phyloP scores from a whole-genome alignment of 1,139 yeast genomes.

The Kodamaea sp. region DNA sequence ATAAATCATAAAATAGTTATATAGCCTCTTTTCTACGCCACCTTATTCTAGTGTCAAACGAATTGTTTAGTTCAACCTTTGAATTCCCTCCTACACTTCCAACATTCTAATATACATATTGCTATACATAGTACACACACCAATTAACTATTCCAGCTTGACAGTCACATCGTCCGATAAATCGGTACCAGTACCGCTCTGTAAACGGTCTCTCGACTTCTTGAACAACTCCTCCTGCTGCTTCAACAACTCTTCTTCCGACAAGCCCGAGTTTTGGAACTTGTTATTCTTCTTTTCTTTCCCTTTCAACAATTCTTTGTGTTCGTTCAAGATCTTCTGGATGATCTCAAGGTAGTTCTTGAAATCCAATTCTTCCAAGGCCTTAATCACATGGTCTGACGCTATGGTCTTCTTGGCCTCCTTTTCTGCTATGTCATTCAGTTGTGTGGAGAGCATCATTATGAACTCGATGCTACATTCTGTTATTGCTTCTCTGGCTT shows the following conservation, averaged over 20 bases:
- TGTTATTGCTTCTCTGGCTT: slow-evolving; percentile 91
- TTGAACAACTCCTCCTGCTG: slow-evolving; percentile 94
- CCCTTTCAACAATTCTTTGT: slow-evolving; percentile 83
- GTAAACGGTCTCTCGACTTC: slow-evolving; percentile 78
- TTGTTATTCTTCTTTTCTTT: slow-evolving; percentile 91
- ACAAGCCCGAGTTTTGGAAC: slow-evolving; percentile 86
- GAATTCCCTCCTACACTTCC: too few relatives aligned
- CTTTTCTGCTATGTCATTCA: slow-evolving; percentile 94
- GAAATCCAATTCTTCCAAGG: slow-evolving; percentile 86
- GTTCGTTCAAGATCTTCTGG: slow-evolving; percentile 79
- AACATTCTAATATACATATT: not conserved
- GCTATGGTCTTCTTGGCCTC: slow-evolving; percentile 97
- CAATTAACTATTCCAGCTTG: slow-evolving; percentile 2
- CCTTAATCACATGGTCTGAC: slow-evolving; percentile 92
- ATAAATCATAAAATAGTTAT: too few relatives aligned
- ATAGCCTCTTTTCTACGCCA: too few relatives aligned
- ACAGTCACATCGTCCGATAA: slow-evolving; percentile 6
- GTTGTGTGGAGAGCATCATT: slow-evolving; percentile 90
- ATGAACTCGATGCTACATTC: slow-evolving; percentile 96
- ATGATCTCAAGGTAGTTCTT: slow-evolving; percentile 80
- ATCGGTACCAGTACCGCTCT: slow-evolving; percentile 26
- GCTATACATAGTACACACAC: not conserved
- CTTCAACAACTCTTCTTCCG: slow-evolving; percentile 86
- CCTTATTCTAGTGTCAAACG: too few relatives aligned
- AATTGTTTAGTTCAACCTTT: too few relatives aligned